Evolutionary conservation across 1,139 yeast genomes (phyloP), one percentile per base, ranked within the genome.

Genomic region (Pneumocystis oryctolagi): DNA sequence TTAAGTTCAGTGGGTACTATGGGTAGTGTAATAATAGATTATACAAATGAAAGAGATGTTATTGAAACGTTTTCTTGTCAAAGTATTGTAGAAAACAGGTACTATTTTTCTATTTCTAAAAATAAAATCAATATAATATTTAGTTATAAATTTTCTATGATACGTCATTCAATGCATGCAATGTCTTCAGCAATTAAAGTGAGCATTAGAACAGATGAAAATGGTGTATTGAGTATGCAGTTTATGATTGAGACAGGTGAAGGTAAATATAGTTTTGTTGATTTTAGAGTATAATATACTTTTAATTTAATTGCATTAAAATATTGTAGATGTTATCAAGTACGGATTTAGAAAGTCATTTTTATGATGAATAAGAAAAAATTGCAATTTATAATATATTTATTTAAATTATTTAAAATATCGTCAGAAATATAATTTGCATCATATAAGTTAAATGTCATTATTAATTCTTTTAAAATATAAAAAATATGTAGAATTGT

Each of bases 181-280:
- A 63, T 69, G 39, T 65, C 61, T 25, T 62, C 67, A 14, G 68
- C 71, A 4, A 64, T 63, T 2, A 67, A 66, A 62, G 64, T 67
- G 30, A 62, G 66, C 35, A 62, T 69, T 55, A 61, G 71, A 31
- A 62, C 66, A 12, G 71, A 69, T 60, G 58, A 63, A 18, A 61
- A 66, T 39, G 71, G 71, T 3, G 62, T 67, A n/a, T 61, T 69
- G 63, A 67, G 69, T 18, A 65, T 69, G 18, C 71, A 69, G 39
- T 66, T 64, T 59, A 68, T 69, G 70, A 67, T 69, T 58, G 68
- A 64, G 12, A 65, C 64, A 5, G 67, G 68, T 37, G 64, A 63
- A 16, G 60, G 65, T 14, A 55, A 62, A 30, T 39, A 62, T 42
- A 63, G 62, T 20, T 64, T 64, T 34, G 65, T 64, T 55, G 65